Evolutionary conservation across 805 yeast genomes (phyloP).

Genomic region (Metschnikowia similis): DNA sequence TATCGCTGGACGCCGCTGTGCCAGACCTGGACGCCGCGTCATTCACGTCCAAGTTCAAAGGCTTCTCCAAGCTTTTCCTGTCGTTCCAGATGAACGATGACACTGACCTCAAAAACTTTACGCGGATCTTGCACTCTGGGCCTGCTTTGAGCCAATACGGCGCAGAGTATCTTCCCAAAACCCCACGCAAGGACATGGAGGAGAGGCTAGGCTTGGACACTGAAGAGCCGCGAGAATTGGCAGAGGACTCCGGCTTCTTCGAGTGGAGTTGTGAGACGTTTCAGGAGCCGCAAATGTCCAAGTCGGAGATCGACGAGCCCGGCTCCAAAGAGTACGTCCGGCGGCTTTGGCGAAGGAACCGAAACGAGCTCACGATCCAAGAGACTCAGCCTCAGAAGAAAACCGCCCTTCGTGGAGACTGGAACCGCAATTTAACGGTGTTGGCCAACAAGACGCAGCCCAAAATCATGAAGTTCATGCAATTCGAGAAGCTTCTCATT

Average conservation of each 20-base stretch:
- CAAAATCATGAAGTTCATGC: slow-evolving; percentile 72
- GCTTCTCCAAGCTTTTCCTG: slow-evolving; percentile 32
- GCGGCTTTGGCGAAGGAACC: slow-evolving; percentile 81
- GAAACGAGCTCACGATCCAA: slow-evolving; percentile 82
- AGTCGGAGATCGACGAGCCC: slow-evolving; percentile 81
- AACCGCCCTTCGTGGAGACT: slow-evolving; percentile 75
- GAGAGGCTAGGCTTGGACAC: slow-evolving; percentile 33
- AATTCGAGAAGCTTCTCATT: slow-evolving; percentile 80
- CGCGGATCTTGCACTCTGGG: slow-evolving; percentile 34
- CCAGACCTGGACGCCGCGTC: slow-evolving; percentile 30
- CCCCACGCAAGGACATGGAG: slow-evolving; percentile 49
- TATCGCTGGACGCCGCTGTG: slow-evolving; percentile 22
- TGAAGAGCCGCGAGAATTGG: slow-evolving; percentile 28
- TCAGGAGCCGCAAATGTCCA: slow-evolving; percentile 93
- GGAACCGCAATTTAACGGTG: slow-evolving; percentile 62
- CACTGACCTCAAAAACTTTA: slow-evolving; percentile 33
- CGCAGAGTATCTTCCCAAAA: slow-evolving; percentile 48
- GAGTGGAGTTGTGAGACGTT: slow-evolving; percentile 85
- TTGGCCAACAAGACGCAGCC: slow-evolving; percentile 79
- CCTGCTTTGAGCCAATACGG: slow-evolving; percentile 36
- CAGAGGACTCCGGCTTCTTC: slow-evolving; percentile 59
- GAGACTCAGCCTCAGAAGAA: slow-evolving; percentile 90
- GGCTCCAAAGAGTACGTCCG: slow-evolving; percentile 83
- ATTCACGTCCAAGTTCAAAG: slow-evolving; percentile 30
- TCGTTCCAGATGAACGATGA: slow-evolving; percentile 39